These are phyloP conservation scores for Andrographis paniculata DNA, from an alignment of 305 asterid species.

Conservation along the genomic window DNA sequence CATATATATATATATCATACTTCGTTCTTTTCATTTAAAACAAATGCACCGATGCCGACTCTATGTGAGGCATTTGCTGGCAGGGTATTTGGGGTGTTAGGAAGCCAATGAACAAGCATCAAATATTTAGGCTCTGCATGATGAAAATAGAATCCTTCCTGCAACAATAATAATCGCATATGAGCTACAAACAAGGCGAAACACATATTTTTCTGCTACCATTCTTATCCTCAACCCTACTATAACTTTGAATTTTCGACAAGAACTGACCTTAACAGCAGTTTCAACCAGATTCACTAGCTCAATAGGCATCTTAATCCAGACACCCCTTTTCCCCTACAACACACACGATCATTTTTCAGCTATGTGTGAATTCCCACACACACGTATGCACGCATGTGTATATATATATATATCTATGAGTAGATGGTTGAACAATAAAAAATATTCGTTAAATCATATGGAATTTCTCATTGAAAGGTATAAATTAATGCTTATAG, in stretches of 20 bases:
- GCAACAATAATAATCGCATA: conserved; percentile 22
- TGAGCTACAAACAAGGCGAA: conserved; percentile 1
- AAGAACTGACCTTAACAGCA: conserved; percentile 60
- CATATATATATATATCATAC: conserved; percentile 36
- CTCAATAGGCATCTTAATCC: conserved; percentile 89
- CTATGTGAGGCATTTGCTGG: conserved; percentile 88
- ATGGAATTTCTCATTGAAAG: no score
- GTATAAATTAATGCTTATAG: no score
- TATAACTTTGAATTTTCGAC: conserved; percentile 1
- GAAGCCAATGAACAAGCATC: conserved; percentile 95
- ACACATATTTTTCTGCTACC: background rate
- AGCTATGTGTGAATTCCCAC: no score
- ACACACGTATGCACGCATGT: background rate
- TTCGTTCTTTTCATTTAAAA: conserved; percentile 68
- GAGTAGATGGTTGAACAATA: no score
- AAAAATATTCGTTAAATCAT: no score
- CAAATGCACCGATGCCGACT: conserved; percentile 90
- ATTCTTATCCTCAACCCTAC: conserved; percentile 7
- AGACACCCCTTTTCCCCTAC: conserved; percentile 89
- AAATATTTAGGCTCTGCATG: conserved; percentile 85
- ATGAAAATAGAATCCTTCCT: conserved; percentile 94
- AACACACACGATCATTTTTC: conserved; percentile 22
- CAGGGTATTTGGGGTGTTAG: conserved; percentile 44
- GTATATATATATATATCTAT: background rate
- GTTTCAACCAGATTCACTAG: conserved; percentile 74